Evolutionary conservation across 108 stramenopile genomes (phyloP).

Genomic region (Nitzschia palea): DNA sequence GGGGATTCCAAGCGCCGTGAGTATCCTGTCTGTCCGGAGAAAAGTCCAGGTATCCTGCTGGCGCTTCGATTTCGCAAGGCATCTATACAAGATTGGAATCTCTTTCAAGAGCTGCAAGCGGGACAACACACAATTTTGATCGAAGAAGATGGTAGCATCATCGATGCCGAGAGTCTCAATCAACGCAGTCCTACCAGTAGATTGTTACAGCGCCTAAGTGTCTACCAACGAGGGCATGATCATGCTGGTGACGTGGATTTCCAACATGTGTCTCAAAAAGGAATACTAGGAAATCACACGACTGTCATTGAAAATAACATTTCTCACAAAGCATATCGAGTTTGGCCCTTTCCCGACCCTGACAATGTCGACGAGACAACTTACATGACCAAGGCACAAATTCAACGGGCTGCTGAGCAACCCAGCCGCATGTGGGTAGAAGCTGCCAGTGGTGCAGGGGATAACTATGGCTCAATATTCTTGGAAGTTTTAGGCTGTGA

Average conservation of each 20-base stretch:
- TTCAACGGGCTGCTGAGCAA: slow-evolving; percentile 26
- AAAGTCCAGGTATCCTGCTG: slow-evolving; percentile 11
- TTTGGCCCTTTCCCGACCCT: slow-evolving; percentile 67
- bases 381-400: slow-evolving; percentile 43
- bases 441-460: slow-evolving; percentile 28
- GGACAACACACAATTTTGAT: not conserved
- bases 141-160: not conserved
- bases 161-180: not conserved
- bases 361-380: slow-evolving; percentile 29
- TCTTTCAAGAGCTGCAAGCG: not conserved
- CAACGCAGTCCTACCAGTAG: not conserved
- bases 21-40: not conserved
- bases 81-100: not conserved
- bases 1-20: slow-evolving; percentile 29
- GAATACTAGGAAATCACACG: slow-evolving; percentile 36
- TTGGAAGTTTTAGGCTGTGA: slow-evolving; percentile 50
- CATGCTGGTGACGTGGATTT: slow-evolving; percentile 36
- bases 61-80: slow-evolving; percentile 55
- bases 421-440: slow-evolving; percentile 35
- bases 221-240: not conserved
- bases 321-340: slow-evolving; percentile 21
- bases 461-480: slow-evolving; percentile 26
- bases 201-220: too few relatives aligned
- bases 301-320: not conserved
- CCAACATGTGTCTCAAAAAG: slow-evolving; percentile 29